phyloP scores from a whole-genome alignment of 2,329 filamentous ascomycete species.

The Colletotrichum paranaense region DNA sequence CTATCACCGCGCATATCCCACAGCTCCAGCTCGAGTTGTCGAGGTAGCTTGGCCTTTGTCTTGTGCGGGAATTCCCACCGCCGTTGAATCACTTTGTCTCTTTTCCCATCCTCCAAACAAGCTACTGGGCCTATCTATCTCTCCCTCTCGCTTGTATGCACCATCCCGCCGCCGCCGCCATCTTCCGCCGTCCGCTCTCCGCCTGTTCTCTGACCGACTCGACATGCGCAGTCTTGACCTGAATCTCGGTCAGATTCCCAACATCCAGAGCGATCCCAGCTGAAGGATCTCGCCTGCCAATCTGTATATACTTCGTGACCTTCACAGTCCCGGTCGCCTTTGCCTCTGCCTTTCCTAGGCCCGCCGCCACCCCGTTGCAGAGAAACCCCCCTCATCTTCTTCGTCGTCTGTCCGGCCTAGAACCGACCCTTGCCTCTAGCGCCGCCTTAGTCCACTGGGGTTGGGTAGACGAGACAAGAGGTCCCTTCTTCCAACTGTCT shows the following conservation, averaged over 20 bases:
- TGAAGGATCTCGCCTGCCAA: not conserved
- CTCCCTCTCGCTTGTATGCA: not conserved
- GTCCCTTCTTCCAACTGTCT: constrained; percentile 16
- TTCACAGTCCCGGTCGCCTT: not conserved
- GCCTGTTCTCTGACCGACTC: not conserved
- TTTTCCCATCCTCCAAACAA: not conserved
- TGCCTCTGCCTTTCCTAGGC: not conserved
- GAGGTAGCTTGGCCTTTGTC: not conserved
- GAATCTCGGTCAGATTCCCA: constrained; percentile 11
- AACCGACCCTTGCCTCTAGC: not conserved
- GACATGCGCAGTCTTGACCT: constrained; percentile 26
- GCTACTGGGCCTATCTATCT: not conserved
- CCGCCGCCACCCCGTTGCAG: not conserved
- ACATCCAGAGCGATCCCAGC: constrained; percentile 5
- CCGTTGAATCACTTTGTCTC: not conserved
- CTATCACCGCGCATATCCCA: not conserved
- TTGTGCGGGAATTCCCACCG: not conserved
- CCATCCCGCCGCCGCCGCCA: not conserved
- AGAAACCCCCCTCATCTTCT: not conserved
- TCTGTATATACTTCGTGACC: not conserved
- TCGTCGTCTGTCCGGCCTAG: not conserved
- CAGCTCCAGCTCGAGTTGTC: not conserved
- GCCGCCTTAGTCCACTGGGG: constrained; percentile 5
- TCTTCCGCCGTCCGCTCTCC: not conserved
- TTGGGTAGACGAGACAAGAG: not conserved